phyloP scores from a whole-genome alignment of 192 early-diverging fungal genomes.

The Gryganskiella cystojenkinii region DNA sequence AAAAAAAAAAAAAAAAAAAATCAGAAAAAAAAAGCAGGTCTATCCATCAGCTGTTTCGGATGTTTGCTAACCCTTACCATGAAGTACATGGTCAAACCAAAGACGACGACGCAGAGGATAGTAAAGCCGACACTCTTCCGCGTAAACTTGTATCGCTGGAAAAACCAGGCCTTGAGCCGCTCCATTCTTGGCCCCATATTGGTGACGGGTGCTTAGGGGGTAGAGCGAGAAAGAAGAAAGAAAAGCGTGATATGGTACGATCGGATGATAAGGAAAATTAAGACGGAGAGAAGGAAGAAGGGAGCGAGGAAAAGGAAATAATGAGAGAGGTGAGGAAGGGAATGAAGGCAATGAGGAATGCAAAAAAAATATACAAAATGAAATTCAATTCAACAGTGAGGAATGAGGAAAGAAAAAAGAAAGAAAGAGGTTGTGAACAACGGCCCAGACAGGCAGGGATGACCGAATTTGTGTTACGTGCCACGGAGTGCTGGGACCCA shows the following conservation, averaged over 20 bases:
- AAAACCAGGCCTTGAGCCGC: slow-evolving; percentile 7
- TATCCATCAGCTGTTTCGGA: background rate
- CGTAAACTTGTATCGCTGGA: slow-evolving; percentile 37
- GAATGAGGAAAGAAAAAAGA: background rate
- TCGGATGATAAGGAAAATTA: no score
- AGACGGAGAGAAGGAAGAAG: background rate
- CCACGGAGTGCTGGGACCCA: no score
- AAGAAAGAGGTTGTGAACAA: no score
- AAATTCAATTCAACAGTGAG: no score
- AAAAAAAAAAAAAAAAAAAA: background rate
- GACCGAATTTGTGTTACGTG: no score
- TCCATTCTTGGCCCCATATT: slow-evolving; percentile 19
- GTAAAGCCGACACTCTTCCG: slow-evolving; percentile 21
- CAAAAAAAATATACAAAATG: no score
- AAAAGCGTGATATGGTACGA: background rate
- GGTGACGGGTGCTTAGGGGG: background rate
- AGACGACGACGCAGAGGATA: slow-evolving; percentile 14
- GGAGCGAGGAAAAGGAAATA: background rate
- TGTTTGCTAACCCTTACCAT: slow-evolving; percentile 20
- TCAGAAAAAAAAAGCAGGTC: background rate
- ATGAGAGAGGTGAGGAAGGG: background rate
- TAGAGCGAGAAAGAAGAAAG: background rate
- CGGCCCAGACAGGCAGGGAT: no score
- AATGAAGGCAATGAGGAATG: background rate
- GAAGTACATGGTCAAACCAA: slow-evolving; percentile 39